Percentiles rank a stretch among this genome's conserved stretches.
Evolutionary conservation across 1,139 yeast species (phyloP).

Genomic region (Blastobotrys capitulatus): DNA sequence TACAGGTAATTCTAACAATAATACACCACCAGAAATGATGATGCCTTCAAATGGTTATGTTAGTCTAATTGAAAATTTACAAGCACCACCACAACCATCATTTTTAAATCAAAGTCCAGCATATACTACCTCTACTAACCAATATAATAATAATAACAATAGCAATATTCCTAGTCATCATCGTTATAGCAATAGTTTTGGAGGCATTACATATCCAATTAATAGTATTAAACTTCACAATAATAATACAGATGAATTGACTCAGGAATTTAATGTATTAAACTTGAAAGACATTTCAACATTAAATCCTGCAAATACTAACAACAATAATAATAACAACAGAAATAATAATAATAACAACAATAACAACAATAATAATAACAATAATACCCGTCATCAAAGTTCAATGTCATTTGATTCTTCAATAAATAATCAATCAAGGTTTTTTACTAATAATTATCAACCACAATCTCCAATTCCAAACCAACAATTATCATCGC

Average conservation of each 20-base stretch:
- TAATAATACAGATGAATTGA: not conserved
- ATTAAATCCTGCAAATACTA: no score
- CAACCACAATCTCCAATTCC: slow-evolving; percentile 4
- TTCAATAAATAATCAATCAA: not conserved
- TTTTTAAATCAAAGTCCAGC: not conserved
- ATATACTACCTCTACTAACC: no score
- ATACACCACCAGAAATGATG: no score
- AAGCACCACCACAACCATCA: not conserved
- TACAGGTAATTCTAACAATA: no score
- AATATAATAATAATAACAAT: not conserved
- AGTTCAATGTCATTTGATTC: slow-evolving; percentile 2
- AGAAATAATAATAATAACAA: no score
- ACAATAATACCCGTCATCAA: slow-evolving; percentile 1
- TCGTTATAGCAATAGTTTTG: not conserved
- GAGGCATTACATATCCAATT: not conserved
- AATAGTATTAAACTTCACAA: not conserved
- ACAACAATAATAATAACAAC: not conserved
- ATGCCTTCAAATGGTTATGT: no score
- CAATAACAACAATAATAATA: not conserved
- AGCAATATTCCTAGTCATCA: not conserved
- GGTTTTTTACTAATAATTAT: not conserved
- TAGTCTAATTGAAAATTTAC: no score
- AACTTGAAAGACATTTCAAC: not conserved
- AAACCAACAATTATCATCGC: not conserved
- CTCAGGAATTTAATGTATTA: not conserved